phyloP scores from a whole-genome alignment of 2,329 filamentous ascomycete species.

The Botrytis deweyae region DNA sequence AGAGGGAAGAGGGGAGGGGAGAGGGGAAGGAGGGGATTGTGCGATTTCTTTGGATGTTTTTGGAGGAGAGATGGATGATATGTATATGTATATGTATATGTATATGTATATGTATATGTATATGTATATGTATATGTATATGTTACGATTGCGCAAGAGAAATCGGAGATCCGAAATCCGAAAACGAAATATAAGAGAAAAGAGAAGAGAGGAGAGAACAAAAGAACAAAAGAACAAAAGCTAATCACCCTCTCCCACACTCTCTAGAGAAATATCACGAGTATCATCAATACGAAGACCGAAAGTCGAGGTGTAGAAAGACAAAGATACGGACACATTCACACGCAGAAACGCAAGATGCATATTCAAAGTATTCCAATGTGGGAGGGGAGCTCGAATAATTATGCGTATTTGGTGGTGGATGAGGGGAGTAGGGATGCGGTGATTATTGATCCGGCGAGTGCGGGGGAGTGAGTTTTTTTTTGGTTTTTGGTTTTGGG shows the following conservation, averaged over 20 bases:
- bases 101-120: too few relatives aligned
- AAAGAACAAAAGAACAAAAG: background rate
- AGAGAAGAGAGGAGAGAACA: too few relatives aligned
- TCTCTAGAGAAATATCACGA: background rate
- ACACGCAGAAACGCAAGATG: constrained; percentile 50
- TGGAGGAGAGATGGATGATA: background rate
- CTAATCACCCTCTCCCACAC: background rate
- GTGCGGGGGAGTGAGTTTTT: constrained; percentile 68
- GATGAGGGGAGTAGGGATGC: constrained; percentile 77
- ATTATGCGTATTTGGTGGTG: constrained; percentile 81
- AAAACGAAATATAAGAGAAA: too few relatives aligned
- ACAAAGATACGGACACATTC: background rate
- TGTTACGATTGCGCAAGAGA: too few relatives aligned
- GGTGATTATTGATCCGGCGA: constrained; percentile 76
- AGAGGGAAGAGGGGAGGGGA: too few relatives aligned
- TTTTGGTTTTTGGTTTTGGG: background rate
- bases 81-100: too few relatives aligned
- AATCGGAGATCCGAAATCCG: too few relatives aligned
- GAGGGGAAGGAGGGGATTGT: too few relatives aligned
- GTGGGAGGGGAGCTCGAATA: constrained; percentile 79
- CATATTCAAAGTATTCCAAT: constrained; percentile 87
- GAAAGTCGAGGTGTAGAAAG: background rate
- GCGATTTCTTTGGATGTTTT: background rate
- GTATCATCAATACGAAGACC: too few relatives aligned
- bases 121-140: background rate